Conservation (phyloP, 768 basidiomycete species). For the Kwoniella bestiolae region DNA sequence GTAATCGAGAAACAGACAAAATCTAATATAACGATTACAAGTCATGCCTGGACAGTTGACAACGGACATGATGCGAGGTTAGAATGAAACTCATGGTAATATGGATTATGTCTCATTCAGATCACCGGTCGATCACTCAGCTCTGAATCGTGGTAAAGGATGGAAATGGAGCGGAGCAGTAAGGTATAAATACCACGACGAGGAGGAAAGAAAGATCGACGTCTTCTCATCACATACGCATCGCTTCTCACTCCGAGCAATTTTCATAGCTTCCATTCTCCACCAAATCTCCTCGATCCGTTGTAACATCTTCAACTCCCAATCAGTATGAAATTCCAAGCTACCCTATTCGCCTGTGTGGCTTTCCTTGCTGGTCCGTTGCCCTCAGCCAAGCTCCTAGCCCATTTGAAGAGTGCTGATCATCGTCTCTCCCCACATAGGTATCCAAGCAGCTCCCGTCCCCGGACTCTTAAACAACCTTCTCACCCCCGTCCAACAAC, state of each 20-base stretch:
- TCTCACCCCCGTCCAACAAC: background rate
- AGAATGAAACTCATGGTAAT: background rate
- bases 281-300: background rate
- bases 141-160: background rate
- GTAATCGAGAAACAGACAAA: background rate
- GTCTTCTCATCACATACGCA: background rate
- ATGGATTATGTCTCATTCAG: background rate
- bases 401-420: background rate
- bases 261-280: background rate
- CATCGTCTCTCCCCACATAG: background rate
- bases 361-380: background rate
- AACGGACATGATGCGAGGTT: background rate
- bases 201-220: background rate
- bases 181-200: background rate
- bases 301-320: background rate
- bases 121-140: background rate
- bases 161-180: background rate
- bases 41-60: background rate
- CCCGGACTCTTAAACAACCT: background rate
- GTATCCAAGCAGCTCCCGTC: background rate
- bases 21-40: background rate
- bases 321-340: background rate
- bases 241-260: no score
- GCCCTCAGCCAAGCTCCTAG: background rate
- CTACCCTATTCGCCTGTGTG: background rate